Evolutionary conservation across 2,329 filamentous ascomycete species (phyloP), one percentile per base, ranked within the genome.

Genomic region (Aureobasidium melanogenum): DNA sequence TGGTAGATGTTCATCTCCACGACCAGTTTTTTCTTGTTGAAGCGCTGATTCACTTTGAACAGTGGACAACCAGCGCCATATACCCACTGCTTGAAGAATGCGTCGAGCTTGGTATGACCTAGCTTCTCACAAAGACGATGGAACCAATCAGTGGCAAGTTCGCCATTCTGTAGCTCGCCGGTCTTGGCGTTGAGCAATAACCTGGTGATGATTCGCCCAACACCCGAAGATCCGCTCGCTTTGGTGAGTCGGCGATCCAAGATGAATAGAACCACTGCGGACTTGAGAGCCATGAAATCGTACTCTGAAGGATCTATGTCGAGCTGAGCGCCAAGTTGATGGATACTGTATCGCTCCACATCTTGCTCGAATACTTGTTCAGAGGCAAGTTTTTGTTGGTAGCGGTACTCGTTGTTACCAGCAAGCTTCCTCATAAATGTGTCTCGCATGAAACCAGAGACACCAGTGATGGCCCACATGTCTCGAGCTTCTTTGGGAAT

Each of bases 11-110:
- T 88, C 80, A 99, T 88, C 73, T 97, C 92, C 1, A 99, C 91
- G 30, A 93, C 92, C 4, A 97, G 81, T 67, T 95, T 89, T 77
- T 99, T 99, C 78, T 97, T 97, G 72, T 99, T 99, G 76, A 99
- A 99, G 19, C 87, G 84, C 66, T 96, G 92, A 41, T 86, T 88
- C 52, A 96, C 89, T 52, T 88, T 82, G 67, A 99, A 96, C 44
- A 86, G 84, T 0, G 95, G 94, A 68, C 92, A 97, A 0, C 95
- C 95, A 17, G 91, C 87, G 12, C 89, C 88, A 65, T 88, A 84
- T 0, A 99, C 84, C 93, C 93, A 99, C 71, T 99, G 93, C 46
- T 87, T 85, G 81, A 95, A 97, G 72, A 99, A 97, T 0, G 84
- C 81, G 64, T 99, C 94, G 0, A 97, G 82, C 71, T 90, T 89